Base-by-base conservation (phyloP, 306 rosid genomes). In the Canavalia ensiformis region DNA sequence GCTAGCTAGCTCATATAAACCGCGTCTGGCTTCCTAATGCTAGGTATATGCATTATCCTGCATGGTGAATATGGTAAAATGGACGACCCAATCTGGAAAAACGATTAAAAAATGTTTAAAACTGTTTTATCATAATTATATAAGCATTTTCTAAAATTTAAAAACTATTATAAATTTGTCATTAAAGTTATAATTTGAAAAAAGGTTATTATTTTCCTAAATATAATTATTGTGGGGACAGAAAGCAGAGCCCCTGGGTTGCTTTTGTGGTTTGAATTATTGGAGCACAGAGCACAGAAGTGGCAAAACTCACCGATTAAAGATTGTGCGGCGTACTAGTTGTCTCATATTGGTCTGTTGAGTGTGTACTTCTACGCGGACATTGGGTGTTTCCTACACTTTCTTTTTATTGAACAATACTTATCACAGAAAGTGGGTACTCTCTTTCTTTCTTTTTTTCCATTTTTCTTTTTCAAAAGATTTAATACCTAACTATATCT, bases 311-410 rank as follows among this genome's bases (percentile, higher is more conserved):
- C 52, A 42, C 2, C 10, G 68, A 81, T 55, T 65, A 81, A 74
- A 81, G 84, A 81, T 65, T 81, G 69, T 74, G 84, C 75, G 59
- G 75, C 69, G 68, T 74, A 80, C 83, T 59, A 28, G 4, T 74
- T 74, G 63, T 81, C 80, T 41, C 42, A 4, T 31, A 5, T 37
- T 47, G 41, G 49, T 12, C 25, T 58, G 13, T 29, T 10, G 68
- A 2, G 2, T 4, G 9, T 45, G 37, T 42, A 28, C 73, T 68
- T 45, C 4, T 42, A 52, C 30, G 50, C 4, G n/a, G n/a, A 49
- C 54, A 49, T 8, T 10, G 2, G 0, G 3, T 11, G n/a, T 18
- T 18, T 18, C 25, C 25, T 18, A 18, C 25, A 18, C 25, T 18
- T 18, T 18, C 39, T 58, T 58, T 58, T 30, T 9, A 29, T 30